A percentile compares a stretch with the other conserved stretches of the same genome.
These are phyloP conservation scores for Astrocystis sublimbata DNA, from an alignment of 495 filamentous ascomycete genomes.

Conservation along the genomic window DNA sequence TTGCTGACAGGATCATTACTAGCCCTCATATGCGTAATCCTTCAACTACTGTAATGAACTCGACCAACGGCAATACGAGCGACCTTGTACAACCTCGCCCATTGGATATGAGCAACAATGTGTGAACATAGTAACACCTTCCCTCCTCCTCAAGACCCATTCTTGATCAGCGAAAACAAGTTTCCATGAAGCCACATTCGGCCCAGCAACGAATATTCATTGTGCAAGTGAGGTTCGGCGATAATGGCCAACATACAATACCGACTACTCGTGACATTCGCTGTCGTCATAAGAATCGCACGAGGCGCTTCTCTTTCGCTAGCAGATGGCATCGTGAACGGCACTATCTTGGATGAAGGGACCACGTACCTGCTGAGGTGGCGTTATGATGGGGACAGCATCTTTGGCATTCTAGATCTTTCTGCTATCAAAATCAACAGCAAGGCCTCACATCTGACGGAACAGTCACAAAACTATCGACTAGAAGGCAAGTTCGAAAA, in stretches of 20 bases:
- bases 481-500: neutral
- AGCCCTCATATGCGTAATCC: too few relatives aligned
- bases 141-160: too few relatives aligned
- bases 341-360: constrained; percentile 4
- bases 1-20: too few relatives aligned
- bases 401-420: neutral
- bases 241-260: neutral
- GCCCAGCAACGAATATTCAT: neutral
- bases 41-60: too few relatives aligned
- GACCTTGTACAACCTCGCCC: too few relatives aligned
- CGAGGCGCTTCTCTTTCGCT: neutral
- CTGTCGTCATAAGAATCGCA: neutral
- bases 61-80: too few relatives aligned
- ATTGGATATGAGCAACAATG: too few relatives aligned
- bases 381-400: neutral
- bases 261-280: neutral
- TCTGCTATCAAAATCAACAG: neutral
- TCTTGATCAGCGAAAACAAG: too few relatives aligned
- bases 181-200: neutral
- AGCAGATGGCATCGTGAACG: neutral
- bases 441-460: neutral
- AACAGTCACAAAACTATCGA: too few relatives aligned
- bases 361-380: constrained; percentile 5
- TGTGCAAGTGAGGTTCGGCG: neutral
- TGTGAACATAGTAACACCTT: too few relatives aligned